Conservation (phyloP, 2,329 filamentous ascomycete genomes). For the Aspergillus eucalypticola region DNA sequence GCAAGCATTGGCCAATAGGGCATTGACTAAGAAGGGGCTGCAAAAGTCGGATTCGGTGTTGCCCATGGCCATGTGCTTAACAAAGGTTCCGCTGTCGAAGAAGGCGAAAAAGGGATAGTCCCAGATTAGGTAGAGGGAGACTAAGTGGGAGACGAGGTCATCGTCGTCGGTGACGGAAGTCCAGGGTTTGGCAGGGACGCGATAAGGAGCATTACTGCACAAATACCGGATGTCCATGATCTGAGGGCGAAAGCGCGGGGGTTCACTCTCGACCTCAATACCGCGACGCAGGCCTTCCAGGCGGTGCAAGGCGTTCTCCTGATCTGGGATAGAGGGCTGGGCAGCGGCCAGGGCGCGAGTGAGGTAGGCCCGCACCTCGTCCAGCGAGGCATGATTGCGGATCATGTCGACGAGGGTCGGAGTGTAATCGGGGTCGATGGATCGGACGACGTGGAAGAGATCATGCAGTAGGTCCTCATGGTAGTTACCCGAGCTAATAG, state of each 20-base stretch:
- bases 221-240: slow-evolving; percentile 32
- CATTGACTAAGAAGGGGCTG: slow-evolving; percentile 79
- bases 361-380: slow-evolving; percentile 29
- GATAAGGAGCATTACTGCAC: slow-evolving; percentile 25
- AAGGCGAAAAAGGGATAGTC: slow-evolving; percentile 87
- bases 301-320: slow-evolving; percentile 11
- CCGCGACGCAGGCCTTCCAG: slow-evolving; percentile 17
- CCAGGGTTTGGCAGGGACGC: slow-evolving; percentile 58
- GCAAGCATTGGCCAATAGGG: slow-evolving; percentile 65
- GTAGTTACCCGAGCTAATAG: slow-evolving; percentile 15
- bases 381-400: slow-evolving; percentile 25
- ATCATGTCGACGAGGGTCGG: slow-evolving; percentile 29
- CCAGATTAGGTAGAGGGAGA: slow-evolving; percentile 92
- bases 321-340: slow-evolving; percentile 7
- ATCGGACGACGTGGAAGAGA: slow-evolving; percentile 30
- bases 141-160: slow-evolving; percentile 73
- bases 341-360: slow-evolving; percentile 17
- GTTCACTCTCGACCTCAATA: slow-evolving; percentile 23
- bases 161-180: slow-evolving; percentile 75
- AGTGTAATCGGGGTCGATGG: slow-evolving; percentile 19
- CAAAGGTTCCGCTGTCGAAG: slow-evolving; percentile 74
- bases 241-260: slow-evolving; percentile 22
- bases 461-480: slow-evolving; percentile 31
- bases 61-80: slow-evolving; percentile 48
- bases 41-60: slow-evolving; percentile 66